Base-by-base conservation (phyloP, 495 filamentous ascomycete species). In the Pyrenopolyporus hunteri region DNA sequence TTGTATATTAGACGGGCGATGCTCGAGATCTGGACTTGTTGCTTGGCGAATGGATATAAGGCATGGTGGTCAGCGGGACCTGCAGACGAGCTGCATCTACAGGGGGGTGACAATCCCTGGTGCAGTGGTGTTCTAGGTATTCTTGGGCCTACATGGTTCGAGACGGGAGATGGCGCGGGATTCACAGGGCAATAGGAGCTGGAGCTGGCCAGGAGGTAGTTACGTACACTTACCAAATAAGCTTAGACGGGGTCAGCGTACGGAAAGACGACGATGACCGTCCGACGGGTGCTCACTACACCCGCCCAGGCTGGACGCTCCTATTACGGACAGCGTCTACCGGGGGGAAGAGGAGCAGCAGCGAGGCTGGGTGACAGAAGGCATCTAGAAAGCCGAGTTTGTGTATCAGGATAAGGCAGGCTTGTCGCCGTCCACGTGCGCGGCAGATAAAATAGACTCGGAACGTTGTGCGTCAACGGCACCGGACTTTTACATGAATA, bases 1-100 rank as follows among this genome's bases (percentile, higher is more conserved):
- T 52, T 61, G 37, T 53, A 61, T 66, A 61, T 57, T 28, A 52
- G 32, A 57, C 47, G 36, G 45, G 52, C 22, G 57, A 57, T 57
- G 40, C 26, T 53, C 9, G 6, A 8, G 39, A 57, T 66, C 63
- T 66, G 46, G 40, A 54, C 57, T 49, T 16, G 22, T 46, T 33
- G 14, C 57, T 66, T 53, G 63, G 52, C 49, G n/a, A 29, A 55
- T 32, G 31, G 51, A 8, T 44, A 48, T 20, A 22, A 49, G 31
- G 46, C 39, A 45, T 29, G 57, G 29, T 57, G 47, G 63, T 53
- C 35, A 20, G 57, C 52, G 39, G 63, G 57, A 66, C 63, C 57
- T 66, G 62, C 62, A 65, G 62, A 29, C 35, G 20, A 29, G 35
- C 31, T 57, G 63, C 57, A 57, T 50, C 8, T 53, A 43, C 23